Evolutionary conservation across 23 red algal genomes (phyloP).

Genomic region (Gracilaria caudata): DNA sequence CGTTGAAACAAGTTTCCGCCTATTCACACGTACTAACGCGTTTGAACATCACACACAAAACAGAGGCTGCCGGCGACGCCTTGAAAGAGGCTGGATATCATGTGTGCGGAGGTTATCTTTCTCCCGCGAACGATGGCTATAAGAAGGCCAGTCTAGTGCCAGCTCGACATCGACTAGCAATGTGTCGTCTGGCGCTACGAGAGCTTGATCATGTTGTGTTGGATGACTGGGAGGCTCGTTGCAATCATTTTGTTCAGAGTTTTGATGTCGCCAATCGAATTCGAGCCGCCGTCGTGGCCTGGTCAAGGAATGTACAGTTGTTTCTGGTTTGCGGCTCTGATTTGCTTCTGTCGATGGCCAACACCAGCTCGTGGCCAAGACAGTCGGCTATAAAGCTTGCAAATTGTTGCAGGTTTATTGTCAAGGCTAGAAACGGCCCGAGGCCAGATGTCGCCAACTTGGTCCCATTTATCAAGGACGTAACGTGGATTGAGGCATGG

Average conservation of each 20-base stretch:
- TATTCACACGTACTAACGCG: neutral
- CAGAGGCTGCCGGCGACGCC: constrained; percentile 20
- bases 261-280: constrained; percentile 25
- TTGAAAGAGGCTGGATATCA: constrained; percentile 14
- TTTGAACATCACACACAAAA: neutral
- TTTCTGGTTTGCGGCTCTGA: constrained; percentile 41
- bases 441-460: constrained; percentile 1
- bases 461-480: constrained; percentile 12
- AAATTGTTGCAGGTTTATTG: constrained; percentile 13
- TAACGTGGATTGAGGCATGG: constrained; percentile 23
- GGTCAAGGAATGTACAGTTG: constrained; percentile 29
- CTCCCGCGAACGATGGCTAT: constrained; percentile 43
- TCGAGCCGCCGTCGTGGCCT: neutral
- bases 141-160: constrained; percentile 44
- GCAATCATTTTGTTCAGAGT: constrained; percentile 19
- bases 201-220: constrained; percentile 14
- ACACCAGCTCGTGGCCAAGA: constrained; percentile 31
- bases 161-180: constrained; percentile 38
- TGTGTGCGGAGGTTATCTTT: constrained; percentile 48
- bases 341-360: constrained; percentile 15
- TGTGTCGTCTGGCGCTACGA: constrained; percentile 37
- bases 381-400: constrained; percentile 24
- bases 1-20: neutral
- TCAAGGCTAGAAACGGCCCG: constrained; percentile 8
- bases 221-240: constrained; percentile 43